A percentile compares a stretch with the other conserved stretches of the same genome.
phyloP scores from a whole-genome alignment of 1,284 basidiomycete species.

The Moniliophthora roreri region DNA sequence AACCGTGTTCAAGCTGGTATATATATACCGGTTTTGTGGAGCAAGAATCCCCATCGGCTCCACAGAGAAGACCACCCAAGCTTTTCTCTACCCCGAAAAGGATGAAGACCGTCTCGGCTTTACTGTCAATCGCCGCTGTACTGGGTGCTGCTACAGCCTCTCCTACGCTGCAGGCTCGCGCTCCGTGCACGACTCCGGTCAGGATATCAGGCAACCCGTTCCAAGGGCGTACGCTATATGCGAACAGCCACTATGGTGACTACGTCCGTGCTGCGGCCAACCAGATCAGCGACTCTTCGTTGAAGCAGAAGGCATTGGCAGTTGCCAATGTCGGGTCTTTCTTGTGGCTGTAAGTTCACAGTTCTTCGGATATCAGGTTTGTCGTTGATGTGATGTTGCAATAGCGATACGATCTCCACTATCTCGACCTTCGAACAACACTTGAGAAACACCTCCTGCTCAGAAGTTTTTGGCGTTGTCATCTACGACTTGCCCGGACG shows the following conservation, averaged over 20 bases:
- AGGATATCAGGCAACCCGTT: neutral
- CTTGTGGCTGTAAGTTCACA: slow-evolving; percentile 37
- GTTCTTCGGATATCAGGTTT: slow-evolving; percentile 22
- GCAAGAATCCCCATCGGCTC: no score
- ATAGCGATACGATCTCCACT: slow-evolving; percentile 11
- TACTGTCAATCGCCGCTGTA: neutral
- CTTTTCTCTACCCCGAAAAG: neutral
- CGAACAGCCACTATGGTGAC: neutral
- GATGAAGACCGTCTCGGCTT: neutral
- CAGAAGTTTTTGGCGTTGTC: slow-evolving; percentile 26
- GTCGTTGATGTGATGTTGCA: neutral
- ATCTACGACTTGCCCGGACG: slow-evolving; percentile 42
- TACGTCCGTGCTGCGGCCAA: slow-evolving; percentile 24
- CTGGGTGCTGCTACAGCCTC: neutral
- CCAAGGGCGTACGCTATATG: neutral
- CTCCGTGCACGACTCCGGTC: slow-evolving; percentile 1
- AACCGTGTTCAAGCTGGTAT: no score
- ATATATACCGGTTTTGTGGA: no score
- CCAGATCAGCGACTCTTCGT: slow-evolving; percentile 31
- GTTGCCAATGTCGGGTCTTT: slow-evolving; percentile 41
- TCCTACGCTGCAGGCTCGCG: neutral
- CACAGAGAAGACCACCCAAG: no score
- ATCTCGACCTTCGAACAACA: slow-evolving; percentile 5
- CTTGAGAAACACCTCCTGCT: slow-evolving; percentile 1
- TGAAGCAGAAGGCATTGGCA: slow-evolving; percentile 31